phyloP scores from a whole-genome alignment of 208 protist species.

The Trypanosoma mega region DNA sequence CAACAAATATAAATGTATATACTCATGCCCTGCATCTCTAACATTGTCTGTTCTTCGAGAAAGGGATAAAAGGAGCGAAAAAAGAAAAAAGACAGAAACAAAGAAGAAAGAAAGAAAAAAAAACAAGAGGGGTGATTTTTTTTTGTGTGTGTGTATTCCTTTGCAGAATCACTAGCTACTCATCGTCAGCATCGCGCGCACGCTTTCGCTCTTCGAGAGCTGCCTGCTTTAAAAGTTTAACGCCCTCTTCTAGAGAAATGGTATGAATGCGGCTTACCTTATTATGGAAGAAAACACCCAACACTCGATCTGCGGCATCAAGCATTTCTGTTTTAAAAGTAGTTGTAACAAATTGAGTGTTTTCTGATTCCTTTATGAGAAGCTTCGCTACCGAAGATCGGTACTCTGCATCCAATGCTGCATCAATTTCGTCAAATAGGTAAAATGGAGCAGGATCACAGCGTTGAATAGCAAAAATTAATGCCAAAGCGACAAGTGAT shows the following conservation, averaged over 20 bases:
- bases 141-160: neutral
- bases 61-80: conserved; percentile 21
- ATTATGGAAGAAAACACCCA: conserved; percentile 95
- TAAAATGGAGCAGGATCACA: conserved; percentile 99
- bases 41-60: conserved; percentile 2
- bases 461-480: conserved; percentile 99
- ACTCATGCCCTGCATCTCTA: too few relatives aligned
- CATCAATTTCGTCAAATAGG: conserved; percentile 99
- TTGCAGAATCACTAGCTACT: too few relatives aligned
- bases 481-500: conserved; percentile 97
- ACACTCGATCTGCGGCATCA: conserved; percentile 90
- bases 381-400: conserved; percentile 90
- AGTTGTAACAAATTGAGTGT: conserved; percentile 97
- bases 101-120: neutral
- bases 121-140: conserved; percentile 3
- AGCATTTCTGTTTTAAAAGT: conserved; percentile 98
- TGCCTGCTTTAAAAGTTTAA: conserved; percentile 55
- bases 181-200: conserved; percentile 38
- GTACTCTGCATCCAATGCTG: conserved; percentile 96
- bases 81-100: conserved; percentile 30
- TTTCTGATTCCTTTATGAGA: conserved; percentile 88
- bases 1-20: too few relatives aligned
- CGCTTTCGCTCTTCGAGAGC: conserved; percentile 63
- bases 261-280: conserved; percentile 92
- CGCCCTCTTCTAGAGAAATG: conserved; percentile 71